Conservation (phyloP, 2,329 filamentous ascomycete species). For the Phaeosphaeria sp. region DNA sequence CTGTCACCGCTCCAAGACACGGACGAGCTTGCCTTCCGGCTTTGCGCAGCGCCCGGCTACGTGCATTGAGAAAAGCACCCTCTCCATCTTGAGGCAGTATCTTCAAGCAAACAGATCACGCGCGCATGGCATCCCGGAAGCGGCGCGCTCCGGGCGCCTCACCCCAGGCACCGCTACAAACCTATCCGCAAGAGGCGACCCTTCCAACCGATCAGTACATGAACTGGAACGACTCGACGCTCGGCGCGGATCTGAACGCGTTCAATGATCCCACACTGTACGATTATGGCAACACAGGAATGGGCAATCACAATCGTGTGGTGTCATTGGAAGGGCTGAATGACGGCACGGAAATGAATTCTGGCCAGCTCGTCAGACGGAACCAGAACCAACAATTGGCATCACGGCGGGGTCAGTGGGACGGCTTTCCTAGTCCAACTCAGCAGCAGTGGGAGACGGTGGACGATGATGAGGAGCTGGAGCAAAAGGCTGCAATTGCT, state of each 20-base stretch:
- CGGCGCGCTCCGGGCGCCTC: constrained; percentile 75
- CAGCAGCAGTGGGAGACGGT: constrained; percentile 61
- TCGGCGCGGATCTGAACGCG: constrained; percentile 31
- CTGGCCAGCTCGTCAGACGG: constrained; percentile 56
- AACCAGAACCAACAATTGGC: constrained; percentile 56
- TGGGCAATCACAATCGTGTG: constrained; percentile 35
- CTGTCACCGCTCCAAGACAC: constrained; percentile 1
- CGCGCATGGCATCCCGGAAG: constrained; percentile 62
- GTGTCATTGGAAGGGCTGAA: constrained; percentile 42
- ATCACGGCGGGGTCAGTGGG: constrained; percentile 49
- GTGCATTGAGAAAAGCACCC: constrained; percentile 1
- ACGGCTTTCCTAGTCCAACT: constrained; percentile 49
- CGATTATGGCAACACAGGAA: constrained; percentile 35
- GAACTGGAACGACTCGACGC: constrained; percentile 42
- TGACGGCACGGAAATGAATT: constrained; percentile 28
- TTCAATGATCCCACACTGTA: constrained; percentile 48
- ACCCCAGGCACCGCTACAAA: constrained; percentile 64
- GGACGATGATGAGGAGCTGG: constrained; percentile 75
- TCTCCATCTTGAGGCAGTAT: background rate
- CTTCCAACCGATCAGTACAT: constrained; percentile 45
- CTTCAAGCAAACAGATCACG: constrained; percentile 4
- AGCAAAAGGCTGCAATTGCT: constrained; percentile 78
- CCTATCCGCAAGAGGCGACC: constrained; percentile 56
- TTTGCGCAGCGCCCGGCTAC: constrained; percentile 8
- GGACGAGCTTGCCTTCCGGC: background rate